A percentile compares a stretch with the other conserved stretches of the same genome.
phyloP scores from a whole-genome alignment of 2,329 filamentous ascomycete genomes.

The Nothomitra cinnamomea region DNA sequence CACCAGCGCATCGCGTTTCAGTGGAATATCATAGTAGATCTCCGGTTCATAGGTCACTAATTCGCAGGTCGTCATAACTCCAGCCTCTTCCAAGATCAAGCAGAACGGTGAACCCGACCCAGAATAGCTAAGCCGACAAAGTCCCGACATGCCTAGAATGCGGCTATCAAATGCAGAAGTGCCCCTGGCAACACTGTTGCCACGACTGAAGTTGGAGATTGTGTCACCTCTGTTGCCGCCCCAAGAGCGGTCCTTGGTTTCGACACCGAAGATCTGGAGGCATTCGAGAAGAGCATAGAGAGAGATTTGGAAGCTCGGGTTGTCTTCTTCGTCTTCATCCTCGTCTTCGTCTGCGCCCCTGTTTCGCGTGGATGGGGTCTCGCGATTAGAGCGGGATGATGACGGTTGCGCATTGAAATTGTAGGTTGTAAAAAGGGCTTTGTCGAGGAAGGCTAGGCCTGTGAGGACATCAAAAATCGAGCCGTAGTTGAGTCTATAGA shows the following conservation, averaged over 20 bases:
- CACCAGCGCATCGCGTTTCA: conserved; percentile 59
- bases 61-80: conserved; percentile 77
- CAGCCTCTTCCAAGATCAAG: conserved; percentile 71
- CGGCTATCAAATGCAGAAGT: conserved; percentile 66
- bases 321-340: conserved; percentile 25
- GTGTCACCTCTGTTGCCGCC: conserved; percentile 1
- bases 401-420: conserved; percentile 35
- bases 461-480: background rate
- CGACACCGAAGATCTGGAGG: conserved; percentile 79
- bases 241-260: conserved; percentile 31
- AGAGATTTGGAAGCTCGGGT: conserved; percentile 71
- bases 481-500: background rate
- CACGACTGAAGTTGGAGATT: background rate
- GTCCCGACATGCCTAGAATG: conserved; percentile 65
- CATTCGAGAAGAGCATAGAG: conserved; percentile 80
- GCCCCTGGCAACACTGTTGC: conserved; percentile 1
- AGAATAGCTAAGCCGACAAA: conserved; percentile 68
- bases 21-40: conserved; percentile 64
- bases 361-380: conserved; percentile 19
- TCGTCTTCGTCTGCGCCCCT: conserved; percentile 14
- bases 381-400: conserved; percentile 12
- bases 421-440: conserved; percentile 75
- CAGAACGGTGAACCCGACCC: conserved; percentile 62
- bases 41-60: conserved; percentile 76
- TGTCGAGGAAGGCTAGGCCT: conserved; percentile 74